Conservation (phyloP, 495 filamentous ascomycete species). For the Xylaria palmicola region DNA sequence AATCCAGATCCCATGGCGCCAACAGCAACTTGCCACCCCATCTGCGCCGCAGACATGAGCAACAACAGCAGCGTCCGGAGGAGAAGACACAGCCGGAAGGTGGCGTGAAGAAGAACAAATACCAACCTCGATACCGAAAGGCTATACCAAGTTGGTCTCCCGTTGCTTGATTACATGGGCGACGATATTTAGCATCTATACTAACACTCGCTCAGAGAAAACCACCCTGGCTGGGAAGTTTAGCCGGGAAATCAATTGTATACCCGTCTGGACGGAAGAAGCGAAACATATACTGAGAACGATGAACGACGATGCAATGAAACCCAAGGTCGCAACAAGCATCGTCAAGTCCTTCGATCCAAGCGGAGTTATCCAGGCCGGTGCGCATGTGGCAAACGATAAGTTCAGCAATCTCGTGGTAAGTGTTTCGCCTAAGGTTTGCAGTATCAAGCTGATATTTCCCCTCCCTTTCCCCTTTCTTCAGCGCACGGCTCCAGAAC, state of each 20-base stretch:
- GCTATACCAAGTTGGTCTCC: conserved; percentile 74
- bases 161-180: not conserved
- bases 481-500: conserved; percentile 35
- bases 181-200: not conserved
- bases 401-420: conserved; percentile 59
- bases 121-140: conserved; percentile 69
- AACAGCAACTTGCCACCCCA: conserved; percentile 52
- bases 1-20: conserved; percentile 54
- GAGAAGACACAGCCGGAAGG: conserved; percentile 33
- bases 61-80: conserved; percentile 32
- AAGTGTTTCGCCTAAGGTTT: conserved; percentile 29
- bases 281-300: conserved; percentile 60
- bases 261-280: conserved; percentile 73
- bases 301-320: conserved; percentile 61
- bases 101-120: conserved; percentile 54
- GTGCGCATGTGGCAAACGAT: conserved; percentile 46
- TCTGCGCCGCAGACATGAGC: conserved; percentile 41
- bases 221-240: conserved; percentile 73
- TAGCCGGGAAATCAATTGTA: conserved; percentile 73
- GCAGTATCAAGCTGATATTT: conserved; percentile 22
- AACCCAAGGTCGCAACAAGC: conserved; percentile 57
- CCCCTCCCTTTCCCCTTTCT: too few species aligned
- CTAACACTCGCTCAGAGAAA: conserved; percentile 58
- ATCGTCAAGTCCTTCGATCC: conserved; percentile 45
- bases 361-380: conserved; percentile 44